phyloP scores from a whole-genome alignment of 2,329 filamentous ascomycete genomes.

The Curvularia eragrostidis region DNA sequence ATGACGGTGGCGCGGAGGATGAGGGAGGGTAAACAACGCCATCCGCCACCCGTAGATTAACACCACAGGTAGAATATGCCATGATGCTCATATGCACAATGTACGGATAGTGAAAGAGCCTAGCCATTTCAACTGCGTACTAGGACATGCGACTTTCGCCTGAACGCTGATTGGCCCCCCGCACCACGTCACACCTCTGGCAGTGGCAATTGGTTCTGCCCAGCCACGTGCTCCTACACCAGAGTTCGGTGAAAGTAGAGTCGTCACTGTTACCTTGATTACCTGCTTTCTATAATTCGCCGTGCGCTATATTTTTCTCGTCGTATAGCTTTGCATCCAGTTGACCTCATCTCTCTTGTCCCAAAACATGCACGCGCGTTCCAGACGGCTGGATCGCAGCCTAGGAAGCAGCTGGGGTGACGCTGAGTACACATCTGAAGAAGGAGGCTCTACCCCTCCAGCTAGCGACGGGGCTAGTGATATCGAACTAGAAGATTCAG shows the following conservation, averaged over 20 bases:
- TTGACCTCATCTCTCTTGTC: neutral
- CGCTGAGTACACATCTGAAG: constrained; percentile 39
- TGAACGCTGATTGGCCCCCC: constrained; percentile 33
- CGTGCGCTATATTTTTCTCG: neutral
- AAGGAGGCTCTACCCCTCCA: constrained; percentile 34
- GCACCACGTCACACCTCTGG: constrained; percentile 37
- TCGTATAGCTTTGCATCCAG: neutral
- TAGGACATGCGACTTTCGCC: constrained; percentile 5
- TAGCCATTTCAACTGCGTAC: constrained; percentile 8
- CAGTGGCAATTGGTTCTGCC: constrained; percentile 33
- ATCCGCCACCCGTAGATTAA: neutral
- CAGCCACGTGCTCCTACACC: constrained; percentile 27
- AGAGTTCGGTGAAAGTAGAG: constrained; percentile 1
- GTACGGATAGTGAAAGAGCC: constrained; percentile 3
- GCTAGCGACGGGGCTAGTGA: constrained; percentile 36
- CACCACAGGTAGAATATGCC: constrained; percentile 4
- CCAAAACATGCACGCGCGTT: constrained; percentile 25
- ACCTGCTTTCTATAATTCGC: neutral
- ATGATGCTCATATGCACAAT: neutral
- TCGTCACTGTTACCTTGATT: neutral
- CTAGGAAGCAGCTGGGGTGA: constrained; percentile 47
- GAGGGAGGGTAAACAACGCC: constrained; percentile 2
- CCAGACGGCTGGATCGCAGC: constrained; percentile 32
- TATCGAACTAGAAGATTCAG: constrained; percentile 31
- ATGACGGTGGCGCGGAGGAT: constrained; percentile 23